Evolutionary conservation across 768 basidiomycete species (phyloP).

Genomic region (Peribolospora baueri): DNA sequence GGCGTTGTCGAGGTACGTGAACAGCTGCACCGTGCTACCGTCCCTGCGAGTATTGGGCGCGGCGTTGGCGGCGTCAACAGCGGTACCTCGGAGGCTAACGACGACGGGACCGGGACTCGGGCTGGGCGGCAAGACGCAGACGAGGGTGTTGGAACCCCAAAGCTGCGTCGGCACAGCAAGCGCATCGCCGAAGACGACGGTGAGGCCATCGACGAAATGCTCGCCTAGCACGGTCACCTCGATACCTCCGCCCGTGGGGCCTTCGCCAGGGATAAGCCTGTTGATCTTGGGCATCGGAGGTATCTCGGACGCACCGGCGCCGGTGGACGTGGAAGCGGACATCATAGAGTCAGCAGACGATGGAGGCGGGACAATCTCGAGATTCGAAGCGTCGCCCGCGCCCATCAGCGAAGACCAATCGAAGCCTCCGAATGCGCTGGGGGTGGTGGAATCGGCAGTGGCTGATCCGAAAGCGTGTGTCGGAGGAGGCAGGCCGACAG

Average conservation of each 20-base stretch:
- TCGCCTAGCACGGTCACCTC: constrained; percentile 83
- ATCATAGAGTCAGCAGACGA: no score
- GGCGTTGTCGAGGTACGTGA: constrained; percentile 75
- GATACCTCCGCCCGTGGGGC: constrained; percentile 75
- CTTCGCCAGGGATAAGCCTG: constrained; percentile 55
- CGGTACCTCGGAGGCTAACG: constrained; percentile 62
- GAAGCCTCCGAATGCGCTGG: no score
- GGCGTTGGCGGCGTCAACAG: constrained; percentile 17
- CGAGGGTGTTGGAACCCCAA: constrained; percentile 80
- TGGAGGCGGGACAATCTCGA: no score
- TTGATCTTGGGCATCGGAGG: constrained; percentile 41
- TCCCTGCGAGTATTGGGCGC: constrained; percentile 19
- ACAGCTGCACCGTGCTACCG: constrained; percentile 33
- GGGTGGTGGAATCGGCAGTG: no score
- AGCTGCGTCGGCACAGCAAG: constrained; percentile 59
- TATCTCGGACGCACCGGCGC: background rate
- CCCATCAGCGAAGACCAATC: no score
- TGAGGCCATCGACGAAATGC: constrained; percentile 37
- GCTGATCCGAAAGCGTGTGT: no score
- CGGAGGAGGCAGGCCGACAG: no score
- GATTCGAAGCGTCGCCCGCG: no score
- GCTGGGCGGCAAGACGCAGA: constrained; percentile 70
- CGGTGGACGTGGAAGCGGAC: background rate
- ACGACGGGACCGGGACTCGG: constrained; percentile 58
- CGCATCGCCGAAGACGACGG: constrained; percentile 67